Evolutionary conservation across 164 flowering plant species (phyloP), one percentile per base, ranked within the genome.

Genomic region (Umbellularia californica): DNA sequence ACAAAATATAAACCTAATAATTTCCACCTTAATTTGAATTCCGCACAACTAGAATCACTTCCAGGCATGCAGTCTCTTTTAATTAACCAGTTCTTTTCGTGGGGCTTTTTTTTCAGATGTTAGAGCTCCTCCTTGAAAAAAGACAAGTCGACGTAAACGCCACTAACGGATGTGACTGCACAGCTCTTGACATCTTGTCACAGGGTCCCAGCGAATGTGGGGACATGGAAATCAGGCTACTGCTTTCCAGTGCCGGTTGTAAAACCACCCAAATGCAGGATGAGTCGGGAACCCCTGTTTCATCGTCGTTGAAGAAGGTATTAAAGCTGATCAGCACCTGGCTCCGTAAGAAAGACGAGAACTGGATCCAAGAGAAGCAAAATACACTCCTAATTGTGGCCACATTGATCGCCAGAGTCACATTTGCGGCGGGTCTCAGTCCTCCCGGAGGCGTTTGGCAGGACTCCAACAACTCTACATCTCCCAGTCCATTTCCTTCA

Each of bases 371-470:
- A 19, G 33, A 50, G 60, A 65, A 50, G 15, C 24, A 70, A 19
- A 68, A 58, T 50, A 69, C 67, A 14, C 33, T 76, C 2, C 74
- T 78, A 64, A 55, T 81, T 41, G 79, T 79, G 0, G 81, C 81
- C 1, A 72, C 69, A 28, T 77, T 81, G 14, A 71, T 74, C 7
- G 79, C 81, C 62, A 76, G 77, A 1, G 76, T 68, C 25, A 76
- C 77, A 19, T 79, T 67, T 64, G 64, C 70, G 58, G 83, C 75
- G 7, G 81, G 70, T 5, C 25, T 81, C 15, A 70, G 33, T 63
- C 83, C 81, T 73, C 83, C 83, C 17, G 81, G 79, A 20, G 73
- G 79, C 6, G 17, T 23, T 35, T 41, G 52, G 68, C 65, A 62
- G 22, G 55, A 60, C 6, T 28, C 22, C 52, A n/a, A 20, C n/a